Conservation (phyloP, 371 early-diverging fungal genomes). For the Circinella minor region DNA sequence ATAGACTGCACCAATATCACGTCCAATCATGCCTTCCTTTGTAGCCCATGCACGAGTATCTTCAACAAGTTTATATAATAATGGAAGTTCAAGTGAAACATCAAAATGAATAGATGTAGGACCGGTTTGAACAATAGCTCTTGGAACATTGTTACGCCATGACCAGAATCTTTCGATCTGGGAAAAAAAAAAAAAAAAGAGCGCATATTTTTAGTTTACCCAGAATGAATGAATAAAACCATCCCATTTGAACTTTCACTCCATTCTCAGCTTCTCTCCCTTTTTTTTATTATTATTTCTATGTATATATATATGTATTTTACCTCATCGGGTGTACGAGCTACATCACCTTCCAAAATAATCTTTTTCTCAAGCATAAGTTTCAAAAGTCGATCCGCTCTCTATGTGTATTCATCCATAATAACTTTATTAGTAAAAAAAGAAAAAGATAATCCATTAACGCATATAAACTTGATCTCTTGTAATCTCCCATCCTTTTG, state of each 20-base stretch:
- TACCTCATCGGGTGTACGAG: slow-evolving; percentile 41
- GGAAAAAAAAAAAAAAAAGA: neutral
- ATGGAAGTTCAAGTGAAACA: slow-evolving; percentile 78
- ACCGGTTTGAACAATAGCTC: slow-evolving; percentile 51
- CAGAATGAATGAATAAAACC: neutral
- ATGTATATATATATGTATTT: neutral
- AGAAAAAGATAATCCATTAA: no score
- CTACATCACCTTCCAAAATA: slow-evolving; percentile 81
- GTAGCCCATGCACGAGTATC: slow-evolving; percentile 66
- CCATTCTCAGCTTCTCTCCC: neutral
- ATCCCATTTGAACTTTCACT: slow-evolving; percentile 24
- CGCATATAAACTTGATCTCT: no score
- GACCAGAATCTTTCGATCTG: slow-evolving; percentile 44
- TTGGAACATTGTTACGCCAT: slow-evolving; percentile 44
- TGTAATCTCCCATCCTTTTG: no score
- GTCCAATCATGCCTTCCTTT: slow-evolving; percentile 48
- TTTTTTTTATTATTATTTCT: neutral
- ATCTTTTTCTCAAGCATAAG: slow-evolving; percentile 55
- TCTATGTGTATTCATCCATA: slow-evolving; percentile 28
- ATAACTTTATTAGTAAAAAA: no score
- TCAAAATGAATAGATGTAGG: slow-evolving; percentile 76
- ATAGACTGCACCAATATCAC: slow-evolving; percentile 62
- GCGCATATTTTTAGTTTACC: no score
- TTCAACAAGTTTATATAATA: slow-evolving; percentile 80
- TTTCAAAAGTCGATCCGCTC: slow-evolving; percentile 67